Percentiles rank a stretch among this genome's conserved stretches.
These are phyloP conservation scores for Mycena galopus DNA, from an alignment of 768 basidiomycete genomes.

Conservation along the genomic window DNA sequence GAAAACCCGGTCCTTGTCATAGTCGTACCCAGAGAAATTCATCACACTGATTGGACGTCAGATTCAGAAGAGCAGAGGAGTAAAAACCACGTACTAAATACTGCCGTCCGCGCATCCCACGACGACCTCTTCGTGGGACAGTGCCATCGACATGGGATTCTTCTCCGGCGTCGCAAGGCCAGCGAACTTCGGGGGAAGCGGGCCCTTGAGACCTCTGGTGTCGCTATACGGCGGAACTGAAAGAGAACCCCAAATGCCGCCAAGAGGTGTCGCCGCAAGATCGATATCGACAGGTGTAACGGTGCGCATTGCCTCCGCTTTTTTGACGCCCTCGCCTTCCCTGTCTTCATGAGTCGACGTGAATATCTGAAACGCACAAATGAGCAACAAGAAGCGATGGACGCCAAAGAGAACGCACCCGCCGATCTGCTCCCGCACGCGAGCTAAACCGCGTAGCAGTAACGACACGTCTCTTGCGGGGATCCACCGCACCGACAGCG, in stretches of 20 bases:
- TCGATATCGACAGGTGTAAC: slow-evolving; percentile 69
- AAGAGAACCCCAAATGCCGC: slow-evolving; percentile 83
- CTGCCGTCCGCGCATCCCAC: slow-evolving; percentile 93
- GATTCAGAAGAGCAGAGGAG: slow-evolving; percentile 4
- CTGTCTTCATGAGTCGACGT: slow-evolving; percentile 86
- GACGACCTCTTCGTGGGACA: slow-evolving; percentile 92
- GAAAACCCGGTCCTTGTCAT: slow-evolving; percentile 63
- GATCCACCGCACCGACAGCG: slow-evolving; percentile 90
- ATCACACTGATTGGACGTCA: slow-evolving; percentile 58
- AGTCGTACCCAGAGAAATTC: slow-evolving; percentile 73
- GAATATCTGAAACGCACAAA: slow-evolving; percentile 66
- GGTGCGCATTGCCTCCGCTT: slow-evolving; percentile 21
- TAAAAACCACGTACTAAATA: slow-evolving; percentile 78
- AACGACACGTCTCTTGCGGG: slow-evolving; percentile 84
- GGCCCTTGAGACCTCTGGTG: slow-evolving; percentile 72
- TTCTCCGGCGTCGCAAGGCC: slow-evolving; percentile 91
- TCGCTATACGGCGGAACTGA: slow-evolving; percentile 56
- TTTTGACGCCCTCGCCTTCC: slow-evolving; percentile 46
- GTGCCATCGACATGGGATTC: slow-evolving; percentile 95
- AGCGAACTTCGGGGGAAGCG: slow-evolving; percentile 75
- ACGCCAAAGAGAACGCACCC: slow-evolving; percentile 63
- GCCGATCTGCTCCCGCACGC: slow-evolving; percentile 82
- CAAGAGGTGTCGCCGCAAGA: slow-evolving; percentile 72
- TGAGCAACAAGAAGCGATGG: slow-evolving; percentile 14
- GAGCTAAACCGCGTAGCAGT: slow-evolving; percentile 92